These are phyloP conservation scores for Sphagnum tenellum DNA, from an alignment of 225 moss, liverwort and hornwort species.

Conservation along the genomic window DNA sequence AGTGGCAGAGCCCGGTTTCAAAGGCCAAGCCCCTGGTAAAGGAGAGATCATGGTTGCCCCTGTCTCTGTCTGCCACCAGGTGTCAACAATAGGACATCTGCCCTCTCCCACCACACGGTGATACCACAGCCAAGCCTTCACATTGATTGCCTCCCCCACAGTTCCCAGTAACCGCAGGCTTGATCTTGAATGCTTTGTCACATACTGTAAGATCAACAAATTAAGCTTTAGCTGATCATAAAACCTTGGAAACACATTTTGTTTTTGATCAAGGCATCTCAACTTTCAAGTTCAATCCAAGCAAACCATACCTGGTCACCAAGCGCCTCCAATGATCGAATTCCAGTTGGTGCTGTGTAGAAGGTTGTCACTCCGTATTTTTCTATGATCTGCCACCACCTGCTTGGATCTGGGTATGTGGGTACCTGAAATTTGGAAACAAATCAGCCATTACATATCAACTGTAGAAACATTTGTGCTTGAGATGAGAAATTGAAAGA, in stretches of 20 bases:
- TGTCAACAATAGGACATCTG: constrained; percentile 39
- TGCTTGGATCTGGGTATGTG: constrained; percentile 33
- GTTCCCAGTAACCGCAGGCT: constrained; percentile 34
- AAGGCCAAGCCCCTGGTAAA: constrained; percentile 39
- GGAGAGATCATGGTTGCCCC: constrained; percentile 35
- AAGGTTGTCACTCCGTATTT: constrained; percentile 29
- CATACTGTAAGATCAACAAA: constrained; percentile 9
- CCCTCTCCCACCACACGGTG: constrained; percentile 30
- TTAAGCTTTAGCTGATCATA: neutral
- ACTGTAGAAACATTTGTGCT: neutral
- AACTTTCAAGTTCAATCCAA: neutral
- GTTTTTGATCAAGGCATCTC: neutral
- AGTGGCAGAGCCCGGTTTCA: constrained; percentile 45
- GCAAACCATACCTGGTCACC: constrained; percentile 12
- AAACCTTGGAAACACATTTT: no score
- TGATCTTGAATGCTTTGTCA: constrained; percentile 20
- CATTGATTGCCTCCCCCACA: constrained; percentile 39
- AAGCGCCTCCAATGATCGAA: constrained; percentile 31
- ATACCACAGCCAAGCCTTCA: constrained; percentile 39
- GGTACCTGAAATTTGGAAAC: constrained; percentile 13
- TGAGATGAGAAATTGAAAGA: neutral
- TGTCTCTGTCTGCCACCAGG: constrained; percentile 54
- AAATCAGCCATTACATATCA: neutral
- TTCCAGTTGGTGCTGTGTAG: constrained; percentile 44
- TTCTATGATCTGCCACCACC: constrained; percentile 46